These are phyloP conservation scores for Aspergillus fumigatus DNA, from an alignment of 2,329 filamentous ascomycete species.

Conservation along the genomic window DNA sequence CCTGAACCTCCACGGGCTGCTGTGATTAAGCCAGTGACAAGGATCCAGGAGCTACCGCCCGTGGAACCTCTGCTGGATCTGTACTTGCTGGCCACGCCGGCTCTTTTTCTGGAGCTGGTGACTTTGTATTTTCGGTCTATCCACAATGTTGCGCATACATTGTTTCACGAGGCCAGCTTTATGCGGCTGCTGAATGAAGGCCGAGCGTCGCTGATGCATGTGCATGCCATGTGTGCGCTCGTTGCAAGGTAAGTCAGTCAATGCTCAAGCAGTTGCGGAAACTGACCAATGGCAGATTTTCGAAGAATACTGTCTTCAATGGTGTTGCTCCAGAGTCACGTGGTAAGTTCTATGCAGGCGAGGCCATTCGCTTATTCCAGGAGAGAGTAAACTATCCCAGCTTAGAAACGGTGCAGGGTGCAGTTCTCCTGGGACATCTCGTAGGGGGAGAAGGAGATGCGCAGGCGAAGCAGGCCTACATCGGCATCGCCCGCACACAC, in stretches of 20 bases:
- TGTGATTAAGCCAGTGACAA: neutral
- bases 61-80: neutral
- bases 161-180: conserved; percentile 19
- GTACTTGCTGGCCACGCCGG: conserved; percentile 3
- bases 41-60: neutral
- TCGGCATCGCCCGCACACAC: conserved; percentile 17
- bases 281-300: conserved; percentile 10
- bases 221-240: conserved; percentile 19
- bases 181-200: conserved; percentile 14
- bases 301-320: conserved; percentile 10
- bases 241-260: conserved; percentile 14
- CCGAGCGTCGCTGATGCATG: conserved; percentile 12
- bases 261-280: neutral
- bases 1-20: neutral
- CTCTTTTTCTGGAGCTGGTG: conserved; percentile 12
- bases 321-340: conserved; percentile 10
- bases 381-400: conserved; percentile 11
- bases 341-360: conserved; percentile 9
- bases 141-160: conserved; percentile 20
- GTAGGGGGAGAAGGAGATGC: conserved; percentile 16
- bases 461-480: conserved; percentile 18
- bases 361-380: conserved; percentile 12
- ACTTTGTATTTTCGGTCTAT: conserved; percentile 19
- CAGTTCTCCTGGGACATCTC: conserved; percentile 15
- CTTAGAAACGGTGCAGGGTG: conserved; percentile 15